Base-by-base conservation (phyloP, 2,329 filamentous ascomycete genomes). In the Aspergillus thermomutatus region DNA sequence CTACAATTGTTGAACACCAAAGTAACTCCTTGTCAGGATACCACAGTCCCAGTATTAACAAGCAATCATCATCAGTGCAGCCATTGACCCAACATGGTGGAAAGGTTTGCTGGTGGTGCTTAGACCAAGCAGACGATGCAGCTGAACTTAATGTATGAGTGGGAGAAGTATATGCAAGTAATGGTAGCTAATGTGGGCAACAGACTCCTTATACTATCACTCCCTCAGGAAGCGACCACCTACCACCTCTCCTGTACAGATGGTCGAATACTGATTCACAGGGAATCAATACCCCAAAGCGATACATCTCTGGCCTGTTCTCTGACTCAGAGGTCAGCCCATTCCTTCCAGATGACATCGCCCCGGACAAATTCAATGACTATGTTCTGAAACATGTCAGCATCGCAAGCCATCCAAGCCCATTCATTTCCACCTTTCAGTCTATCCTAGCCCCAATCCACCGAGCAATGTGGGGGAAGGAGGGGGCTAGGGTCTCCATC, bases 381-480 rank as follows among this genome's bases (percentile, higher is more conserved):
- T 57, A 64, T 14, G 61, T 72, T 7, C 46, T 50, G 1, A 61
- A 52, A 0, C 73, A 76, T 56, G 63, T 72, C 0, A 62, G 59
- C 0, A 67, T 60, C 19, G 23, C 59, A 2, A 37, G 60, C 0
- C 37, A 63, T 1, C 48, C 54, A 0, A 68, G 70, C 0, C 73
- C 74, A 0, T 74, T 76, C 10, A 73, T 77, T 4, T 76, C 74
- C 0, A 66, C 68, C 0, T 72, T 61, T 4, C 50, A 45, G 0
- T 62, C 64, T 0, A 65, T 66, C 1, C 52, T 76, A 0, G 49
- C 68, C 0, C 69, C 72, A 0, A 45, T 76, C 0, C 72, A 76
- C 43, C 61, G 73, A 40, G 70, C 66, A 0, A n/a, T 75, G 3
- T 54, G 60, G 4, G 49, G 58, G 0, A 41, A 60, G 19, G 60